Percentiles rank a stretch among this genome's conserved stretches.
Evolutionary conservation across 768 basidiomycete genomes (phyloP).

Genomic region (Mycena polygramma): DNA sequence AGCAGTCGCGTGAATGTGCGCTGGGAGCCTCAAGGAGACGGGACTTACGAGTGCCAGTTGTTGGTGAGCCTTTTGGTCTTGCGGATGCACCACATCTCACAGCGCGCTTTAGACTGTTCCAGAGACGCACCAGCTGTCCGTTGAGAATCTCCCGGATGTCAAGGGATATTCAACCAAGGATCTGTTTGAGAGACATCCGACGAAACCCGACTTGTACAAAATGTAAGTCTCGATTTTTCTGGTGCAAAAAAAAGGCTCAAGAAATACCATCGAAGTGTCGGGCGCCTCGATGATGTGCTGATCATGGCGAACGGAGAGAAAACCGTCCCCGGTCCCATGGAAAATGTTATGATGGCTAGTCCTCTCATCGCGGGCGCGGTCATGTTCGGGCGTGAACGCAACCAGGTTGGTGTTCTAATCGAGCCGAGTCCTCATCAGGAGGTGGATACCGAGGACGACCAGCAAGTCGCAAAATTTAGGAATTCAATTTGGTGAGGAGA

Average conservation of each 20-base stretch:
- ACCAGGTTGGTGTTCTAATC: slow-evolving; percentile 40
- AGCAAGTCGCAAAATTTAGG: slow-evolving; percentile 40
- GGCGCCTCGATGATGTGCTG: slow-evolving; percentile 47
- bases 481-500: slow-evolving; percentile 53
- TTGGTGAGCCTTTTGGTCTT: slow-evolving; percentile 46
- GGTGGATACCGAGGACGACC: slow-evolving; percentile 21
- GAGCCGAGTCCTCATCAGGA: slow-evolving; percentile 36
- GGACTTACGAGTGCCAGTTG: slow-evolving; percentile 53
- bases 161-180: slow-evolving; percentile 49
- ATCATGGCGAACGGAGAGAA: slow-evolving; percentile 48
- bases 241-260: neutral
- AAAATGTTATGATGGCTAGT: slow-evolving; percentile 37
- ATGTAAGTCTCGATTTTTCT: slow-evolving; percentile 37
- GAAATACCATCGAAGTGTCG: slow-evolving; percentile 39
- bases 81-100: neutral
- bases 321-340: slow-evolving; percentile 45
- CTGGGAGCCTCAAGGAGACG: slow-evolving; percentile 55
- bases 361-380: slow-evolving; percentile 35
- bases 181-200: slow-evolving; percentile 48
- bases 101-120: slow-evolving; percentile 1
- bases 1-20: slow-evolving; percentile 43
- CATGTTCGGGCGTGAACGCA: slow-evolving; percentile 34
- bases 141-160: slow-evolving; percentile 48
- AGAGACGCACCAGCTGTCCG: slow-evolving; percentile 48
- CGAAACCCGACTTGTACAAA: slow-evolving; percentile 45